Evolutionary conservation across 371 early-diverging fungal species (phyloP).

Genomic region (Mortierella sp.): DNA sequence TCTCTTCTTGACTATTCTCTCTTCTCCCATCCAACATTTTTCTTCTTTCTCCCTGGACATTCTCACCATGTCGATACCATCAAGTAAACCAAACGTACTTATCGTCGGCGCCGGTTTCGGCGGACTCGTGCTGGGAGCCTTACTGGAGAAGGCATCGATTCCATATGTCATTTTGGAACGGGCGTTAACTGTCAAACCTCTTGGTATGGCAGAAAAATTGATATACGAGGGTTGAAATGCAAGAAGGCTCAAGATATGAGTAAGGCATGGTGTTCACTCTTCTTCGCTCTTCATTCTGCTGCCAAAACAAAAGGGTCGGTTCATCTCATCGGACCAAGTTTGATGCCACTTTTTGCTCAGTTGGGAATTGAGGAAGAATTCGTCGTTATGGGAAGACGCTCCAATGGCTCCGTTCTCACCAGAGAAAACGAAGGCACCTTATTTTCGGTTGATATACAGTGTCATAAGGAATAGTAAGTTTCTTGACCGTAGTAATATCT

Average conservation of each 20-base stretch:
- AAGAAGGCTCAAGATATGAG: no score
- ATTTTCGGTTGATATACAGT: background rate
- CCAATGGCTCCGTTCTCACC: background rate
- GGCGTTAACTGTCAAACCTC: background rate
- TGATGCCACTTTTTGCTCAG: background rate
- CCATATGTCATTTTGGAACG: conserved; percentile 18
- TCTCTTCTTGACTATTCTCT: no score
- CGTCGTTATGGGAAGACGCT: background rate
- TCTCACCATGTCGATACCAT: background rate
- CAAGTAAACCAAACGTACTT: conserved; percentile 2
- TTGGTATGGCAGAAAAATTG: conserved; percentile 1
- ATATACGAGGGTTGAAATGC: no score
- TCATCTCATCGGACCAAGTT: background rate
- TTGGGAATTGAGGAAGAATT: background rate
- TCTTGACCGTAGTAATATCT: no score
- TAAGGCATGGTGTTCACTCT: background rate
- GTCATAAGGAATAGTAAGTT: background rate
- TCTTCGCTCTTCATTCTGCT: no score
- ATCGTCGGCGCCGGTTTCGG: conserved; percentile 17
- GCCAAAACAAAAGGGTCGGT: background rate
- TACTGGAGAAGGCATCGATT: conserved; percentile 7
- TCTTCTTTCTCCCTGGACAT: background rate
- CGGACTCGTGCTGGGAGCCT: conserved; percentile 11
- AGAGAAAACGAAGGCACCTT: background rate
- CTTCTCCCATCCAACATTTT: background rate